phyloP scores from a whole-genome alignment of 179 eudicot genomes.

The Spergularia azorica region DNA sequence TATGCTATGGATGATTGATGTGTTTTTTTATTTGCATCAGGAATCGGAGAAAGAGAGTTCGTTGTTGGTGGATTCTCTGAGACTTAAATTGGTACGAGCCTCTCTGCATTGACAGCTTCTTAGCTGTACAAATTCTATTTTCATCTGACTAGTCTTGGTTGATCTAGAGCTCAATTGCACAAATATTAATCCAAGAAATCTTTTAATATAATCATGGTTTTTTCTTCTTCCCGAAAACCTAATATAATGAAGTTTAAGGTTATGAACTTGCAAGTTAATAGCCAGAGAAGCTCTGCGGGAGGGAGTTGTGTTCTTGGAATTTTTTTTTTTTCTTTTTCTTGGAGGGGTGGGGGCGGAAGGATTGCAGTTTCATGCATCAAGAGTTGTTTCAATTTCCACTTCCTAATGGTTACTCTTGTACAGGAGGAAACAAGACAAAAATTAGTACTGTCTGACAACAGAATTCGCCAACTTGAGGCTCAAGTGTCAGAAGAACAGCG shows the following conservation, averaged over 20 bases:
- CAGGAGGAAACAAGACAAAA: conserved; percentile 91
- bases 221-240: too few species aligned
- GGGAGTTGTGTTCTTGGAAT: too few species aligned
- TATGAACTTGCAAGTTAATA: too few species aligned
- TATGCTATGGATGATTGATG: conserved; percentile 6
- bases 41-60: conserved; percentile 82
- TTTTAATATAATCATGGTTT: background rate
- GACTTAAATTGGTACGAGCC: conserved; percentile 75
- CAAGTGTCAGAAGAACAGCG: conserved; percentile 62
- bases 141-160: background rate
- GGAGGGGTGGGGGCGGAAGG: too few species aligned
- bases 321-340: too few species aligned
- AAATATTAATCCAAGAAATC: background rate
- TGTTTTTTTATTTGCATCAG: conserved; percentile 39
- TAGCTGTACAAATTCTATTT: background rate
- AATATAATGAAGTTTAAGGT: too few species aligned
- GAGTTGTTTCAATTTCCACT: background rate
- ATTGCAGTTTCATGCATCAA: too few species aligned
- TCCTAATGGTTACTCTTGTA: conserved; percentile 17
- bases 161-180: background rate
- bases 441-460: conserved; percentile 72
- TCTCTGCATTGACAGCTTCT: conserved; percentile 16
- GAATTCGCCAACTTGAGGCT: conserved; percentile 81
- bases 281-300: too few species aligned
- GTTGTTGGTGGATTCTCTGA: conserved; percentile 67